Evolutionary conservation across 2,329 filamentous ascomycete genomes (phyloP), one percentile per base, ranked within the genome.

Genomic region (Ceratocystis huliohia): DNA sequence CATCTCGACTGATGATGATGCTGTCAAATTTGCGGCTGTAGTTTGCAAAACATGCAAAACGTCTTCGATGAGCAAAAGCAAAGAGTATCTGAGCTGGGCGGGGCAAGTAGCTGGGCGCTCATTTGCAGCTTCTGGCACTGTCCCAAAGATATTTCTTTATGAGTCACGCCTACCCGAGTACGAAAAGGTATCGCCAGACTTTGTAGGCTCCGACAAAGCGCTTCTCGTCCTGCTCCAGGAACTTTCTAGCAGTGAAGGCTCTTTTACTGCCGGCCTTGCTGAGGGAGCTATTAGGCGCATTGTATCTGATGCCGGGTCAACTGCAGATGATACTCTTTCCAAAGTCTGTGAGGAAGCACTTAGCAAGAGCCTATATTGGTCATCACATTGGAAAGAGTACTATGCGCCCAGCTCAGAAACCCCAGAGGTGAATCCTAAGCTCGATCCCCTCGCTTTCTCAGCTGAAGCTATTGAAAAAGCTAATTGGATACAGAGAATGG

Each of bases 101-200:
- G 92, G 89, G 2, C 83, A 87, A 69, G 88, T 92, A 1, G 79
- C 97, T 57, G 94, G 95, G 6, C 84, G 91, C 73, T 87, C 90
- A 0, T 97, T 92, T 75, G 86, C 88, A 48, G 83, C 88, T 17
- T 89, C 85, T 33, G 91, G 91, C 1, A 79, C 84, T 65, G 81
- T 90, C 5, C 83, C 85, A 17, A 74, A 78, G 45, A 82, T 82
- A 62, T 78, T 88, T 59, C 74, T 87, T 1, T 78, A 80, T 30
- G 86, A 89, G 72, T 85, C 84, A 1, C 77, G 77, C 17, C 74
- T 88, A 5, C 74, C 77, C 15, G 76, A 79, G 70, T 85, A 79
- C 71, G 76, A 74, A 69, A 80, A 75, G 71, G 75, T 76, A 65
- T 80, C 76, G 61, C 78, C 73, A 70, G 80, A 76, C 1, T 45